Conservation (phyloP, 345 rosid species). For the Ricinus communis region DNA sequence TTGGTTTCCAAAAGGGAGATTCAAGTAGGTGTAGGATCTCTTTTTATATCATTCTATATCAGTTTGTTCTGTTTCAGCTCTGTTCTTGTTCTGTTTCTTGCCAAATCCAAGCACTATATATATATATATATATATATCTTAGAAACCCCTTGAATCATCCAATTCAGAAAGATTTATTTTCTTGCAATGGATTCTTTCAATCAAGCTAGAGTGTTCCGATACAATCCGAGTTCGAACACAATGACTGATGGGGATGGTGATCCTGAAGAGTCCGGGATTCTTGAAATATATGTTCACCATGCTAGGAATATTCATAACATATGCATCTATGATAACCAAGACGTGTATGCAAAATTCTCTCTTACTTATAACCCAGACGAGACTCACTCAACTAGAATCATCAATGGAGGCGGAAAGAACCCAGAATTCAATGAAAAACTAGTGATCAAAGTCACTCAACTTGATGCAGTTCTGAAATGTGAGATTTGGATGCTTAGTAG, state of each 20-base stretch:
- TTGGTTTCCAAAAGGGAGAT: neutral
- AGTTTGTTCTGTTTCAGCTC: neutral
- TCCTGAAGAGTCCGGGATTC: conserved; percentile 52
- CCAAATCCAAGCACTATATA: neutral
- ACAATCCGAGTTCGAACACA: conserved; percentile 30
- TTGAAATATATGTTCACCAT: conserved; percentile 76
- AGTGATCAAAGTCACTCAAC: conserved; percentile 51
- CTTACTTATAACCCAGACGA: conserved; percentile 89
- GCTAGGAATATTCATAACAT: conserved; percentile 98
- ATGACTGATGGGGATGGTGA: conserved; percentile 36
- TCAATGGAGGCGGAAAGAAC: conserved; percentile 85
- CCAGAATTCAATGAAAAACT: conserved; percentile 77
- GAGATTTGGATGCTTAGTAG: conserved; percentile 98
- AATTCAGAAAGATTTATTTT: neutral
- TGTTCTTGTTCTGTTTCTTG: conserved; percentile 8
- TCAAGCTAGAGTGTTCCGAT: conserved; percentile 45
- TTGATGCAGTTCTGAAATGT: conserved; percentile 83
- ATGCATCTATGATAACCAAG: conserved; percentile 94
- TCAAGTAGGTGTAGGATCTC: neutral
- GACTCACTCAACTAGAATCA: conserved; percentile 68
- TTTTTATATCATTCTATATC: neutral
- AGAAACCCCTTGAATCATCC: neutral
- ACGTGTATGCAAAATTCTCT: conserved; percentile 92
- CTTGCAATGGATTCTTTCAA: conserved; percentile 54
- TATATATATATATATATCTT: too few relatives aligned